phyloP scores from a whole-genome alignment of 2,329 filamentous ascomycete species.

The Fusarium phyllophilum region DNA sequence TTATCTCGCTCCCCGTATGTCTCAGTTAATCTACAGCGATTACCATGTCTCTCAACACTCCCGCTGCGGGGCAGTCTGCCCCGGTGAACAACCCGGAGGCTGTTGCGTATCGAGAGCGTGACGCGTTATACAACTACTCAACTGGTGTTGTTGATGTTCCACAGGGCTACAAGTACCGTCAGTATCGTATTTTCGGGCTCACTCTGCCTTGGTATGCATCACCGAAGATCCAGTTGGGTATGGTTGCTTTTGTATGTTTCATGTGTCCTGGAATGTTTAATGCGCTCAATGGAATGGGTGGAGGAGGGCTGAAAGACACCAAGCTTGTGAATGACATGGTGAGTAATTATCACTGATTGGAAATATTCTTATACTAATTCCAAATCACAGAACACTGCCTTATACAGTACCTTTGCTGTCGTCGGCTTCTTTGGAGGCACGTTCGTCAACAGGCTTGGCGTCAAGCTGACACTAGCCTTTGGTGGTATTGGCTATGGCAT shows the following conservation, averaged over 20 bases:
- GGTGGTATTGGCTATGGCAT: slow-evolving; percentile 80
- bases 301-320: slow-evolving; percentile 61
- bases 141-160: slow-evolving; percentile 25
- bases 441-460: slow-evolving; percentile 78
- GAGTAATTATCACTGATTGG: not conserved
- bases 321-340: slow-evolving; percentile 53
- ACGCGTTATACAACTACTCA: slow-evolving; percentile 24
- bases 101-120: not conserved
- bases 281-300: slow-evolving; percentile 71
- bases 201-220: slow-evolving; percentile 71
- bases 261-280: slow-evolving; percentile 80
- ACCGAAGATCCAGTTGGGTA: slow-evolving; percentile 73
- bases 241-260: slow-evolving; percentile 68
- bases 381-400: slow-evolving; percentile 57
- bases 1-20: not conserved
- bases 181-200: slow-evolving; percentile 23
- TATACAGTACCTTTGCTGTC: slow-evolving; percentile 76
- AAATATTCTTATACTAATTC: too few relatives aligned
- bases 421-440: slow-evolving; percentile 78
- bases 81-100: slow-evolving; percentile 32
- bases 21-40: not conserved
- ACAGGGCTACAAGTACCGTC: slow-evolving; percentile 33
- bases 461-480: slow-evolving; percentile 72
- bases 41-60: slow-evolving; percentile 34
- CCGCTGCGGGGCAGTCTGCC: slow-evolving; percentile 31